Conservation (phyloP, 2,329 filamentous ascomycete species). For the Botrytis fragariae region DNA sequence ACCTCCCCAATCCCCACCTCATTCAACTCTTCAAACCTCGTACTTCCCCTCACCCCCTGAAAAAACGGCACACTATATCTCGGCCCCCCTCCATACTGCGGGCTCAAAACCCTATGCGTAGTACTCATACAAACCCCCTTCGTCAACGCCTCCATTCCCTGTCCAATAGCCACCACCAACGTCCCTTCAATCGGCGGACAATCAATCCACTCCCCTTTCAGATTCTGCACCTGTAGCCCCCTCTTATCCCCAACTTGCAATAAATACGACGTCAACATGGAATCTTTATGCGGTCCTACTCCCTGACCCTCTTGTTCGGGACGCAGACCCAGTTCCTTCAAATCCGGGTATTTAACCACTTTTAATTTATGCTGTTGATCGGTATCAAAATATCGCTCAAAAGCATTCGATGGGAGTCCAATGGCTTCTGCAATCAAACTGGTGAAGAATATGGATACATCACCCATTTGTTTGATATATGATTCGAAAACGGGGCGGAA, state of each 20-base stretch:
- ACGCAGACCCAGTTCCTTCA: conserved; percentile 52
- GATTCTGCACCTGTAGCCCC: conserved; percentile 81
- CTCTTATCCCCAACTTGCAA: conserved; percentile 74
- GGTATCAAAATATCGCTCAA: conserved; percentile 73
- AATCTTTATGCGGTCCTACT: conserved; percentile 81
- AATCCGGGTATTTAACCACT: conserved; percentile 82
- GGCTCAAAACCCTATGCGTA: conserved; percentile 79
- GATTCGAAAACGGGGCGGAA: conserved; percentile 69
- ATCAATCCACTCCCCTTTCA: conserved; percentile 75
- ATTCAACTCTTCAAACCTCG: conserved; percentile 61
- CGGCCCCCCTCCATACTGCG: conserved; percentile 64
- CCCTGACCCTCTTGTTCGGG: conserved; percentile 49
- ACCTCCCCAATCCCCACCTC: conserved; percentile 51
- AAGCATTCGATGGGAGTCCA: conserved; percentile 64
- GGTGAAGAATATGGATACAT: conserved; percentile 71
- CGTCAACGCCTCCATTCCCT: conserved; percentile 82
- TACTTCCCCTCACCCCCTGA: conserved; percentile 78
- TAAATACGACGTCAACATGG: conserved; percentile 78
- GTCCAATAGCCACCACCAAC: conserved; percentile 82
- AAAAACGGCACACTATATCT: conserved; percentile 84
- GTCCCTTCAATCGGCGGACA: conserved; percentile 73
- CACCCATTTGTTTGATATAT: conserved; percentile 75
- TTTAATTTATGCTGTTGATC: conserved; percentile 80
- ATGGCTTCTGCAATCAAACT: conserved; percentile 83
- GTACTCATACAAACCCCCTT: conserved; percentile 78